Evolutionary conservation across 1,139 yeast species (phyloP).

Genomic region (Candida sp.): DNA sequence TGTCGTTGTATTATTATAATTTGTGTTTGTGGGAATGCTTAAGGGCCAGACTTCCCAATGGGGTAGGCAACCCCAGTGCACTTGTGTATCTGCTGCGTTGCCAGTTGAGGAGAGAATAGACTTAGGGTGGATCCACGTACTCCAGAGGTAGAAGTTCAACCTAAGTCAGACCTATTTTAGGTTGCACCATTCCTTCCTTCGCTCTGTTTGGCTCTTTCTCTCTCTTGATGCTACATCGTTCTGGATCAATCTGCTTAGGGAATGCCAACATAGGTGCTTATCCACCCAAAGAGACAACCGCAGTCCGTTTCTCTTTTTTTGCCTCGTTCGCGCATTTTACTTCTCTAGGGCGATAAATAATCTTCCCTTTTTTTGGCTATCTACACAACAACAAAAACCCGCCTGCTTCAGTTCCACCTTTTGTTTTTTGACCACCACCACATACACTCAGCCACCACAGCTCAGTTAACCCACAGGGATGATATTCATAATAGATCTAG

Average conservation of each 20-base stretch:
- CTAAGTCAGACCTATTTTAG: not conserved
- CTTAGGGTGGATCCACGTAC: not conserved
- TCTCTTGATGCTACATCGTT: too few species aligned
- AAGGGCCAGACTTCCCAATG: constrained; percentile 2
- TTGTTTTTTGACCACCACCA: not conserved
- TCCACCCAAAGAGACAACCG: too few species aligned
- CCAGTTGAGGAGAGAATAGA: not conserved
- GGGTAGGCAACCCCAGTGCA: not conserved
- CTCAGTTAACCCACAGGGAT: constrained; percentile 17
- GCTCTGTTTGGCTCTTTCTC: not conserved
- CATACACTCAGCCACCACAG: not conserved
- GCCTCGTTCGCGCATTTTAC: not conserved
- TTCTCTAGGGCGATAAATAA: not conserved
- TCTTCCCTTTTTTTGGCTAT: not conserved
- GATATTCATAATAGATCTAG: constrained; percentile 43
- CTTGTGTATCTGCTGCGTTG: not conserved
- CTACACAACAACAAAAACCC: not conserved
- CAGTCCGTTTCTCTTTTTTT: too few species aligned
- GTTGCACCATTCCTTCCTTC: too few species aligned
- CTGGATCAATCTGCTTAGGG: too few species aligned
- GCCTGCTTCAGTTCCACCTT: not conserved
- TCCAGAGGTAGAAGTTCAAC: not conserved
- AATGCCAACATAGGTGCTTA: too few species aligned
- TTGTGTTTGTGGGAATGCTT: not conserved
- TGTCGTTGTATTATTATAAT: not conserved